These are phyloP conservation scores for Pleurotus djamor DNA, from an alignment of 768 basidiomycete species.

Conservation along the genomic window DNA sequence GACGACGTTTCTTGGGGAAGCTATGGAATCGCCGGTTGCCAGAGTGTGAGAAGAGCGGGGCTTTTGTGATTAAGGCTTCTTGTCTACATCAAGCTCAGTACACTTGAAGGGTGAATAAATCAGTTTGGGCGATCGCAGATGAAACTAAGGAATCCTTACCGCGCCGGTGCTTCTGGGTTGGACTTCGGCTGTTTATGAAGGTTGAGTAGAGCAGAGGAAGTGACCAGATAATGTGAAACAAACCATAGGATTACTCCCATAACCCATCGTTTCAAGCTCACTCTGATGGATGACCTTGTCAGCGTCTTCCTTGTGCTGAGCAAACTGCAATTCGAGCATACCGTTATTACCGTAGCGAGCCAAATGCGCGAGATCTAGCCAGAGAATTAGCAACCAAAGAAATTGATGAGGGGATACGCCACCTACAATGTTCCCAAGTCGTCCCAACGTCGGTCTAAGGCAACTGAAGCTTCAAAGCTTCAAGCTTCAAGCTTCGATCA, in stretches of 20 bases:
- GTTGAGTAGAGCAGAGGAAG: neutral
- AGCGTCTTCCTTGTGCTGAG: conserved; percentile 89
- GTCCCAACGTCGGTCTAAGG: conserved; percentile 86
- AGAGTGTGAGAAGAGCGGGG: neutral
- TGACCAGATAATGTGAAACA: conserved; percentile 10
- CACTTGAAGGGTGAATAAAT: neutral
- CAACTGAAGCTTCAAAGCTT: conserved; percentile 56
- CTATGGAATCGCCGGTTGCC: conserved; percentile 15
- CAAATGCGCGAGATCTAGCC: conserved; percentile 84
- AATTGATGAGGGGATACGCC: neutral
- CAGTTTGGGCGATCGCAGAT: neutral
- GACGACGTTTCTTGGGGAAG: conserved; percentile 37
- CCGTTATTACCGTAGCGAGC: conserved; percentile 58
- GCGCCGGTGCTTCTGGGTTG: conserved; percentile 53
- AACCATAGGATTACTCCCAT: conserved; percentile 18
- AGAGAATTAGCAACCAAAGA: conserved; percentile 5
- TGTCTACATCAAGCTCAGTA: no score
- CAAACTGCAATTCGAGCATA: conserved; percentile 94
- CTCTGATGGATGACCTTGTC: conserved; percentile 83
- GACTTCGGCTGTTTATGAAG: conserved; percentile 47
- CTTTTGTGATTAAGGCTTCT: no score
- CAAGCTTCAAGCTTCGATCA: no score
- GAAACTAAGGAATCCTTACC: conserved; percentile 14
- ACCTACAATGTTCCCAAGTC: conserved; percentile 84
- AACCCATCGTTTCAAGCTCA: conserved; percentile 66